Evolutionary conservation across 176 grass and related monocot genomes (phyloP).

Genomic region (Aegilops longissima): DNA sequence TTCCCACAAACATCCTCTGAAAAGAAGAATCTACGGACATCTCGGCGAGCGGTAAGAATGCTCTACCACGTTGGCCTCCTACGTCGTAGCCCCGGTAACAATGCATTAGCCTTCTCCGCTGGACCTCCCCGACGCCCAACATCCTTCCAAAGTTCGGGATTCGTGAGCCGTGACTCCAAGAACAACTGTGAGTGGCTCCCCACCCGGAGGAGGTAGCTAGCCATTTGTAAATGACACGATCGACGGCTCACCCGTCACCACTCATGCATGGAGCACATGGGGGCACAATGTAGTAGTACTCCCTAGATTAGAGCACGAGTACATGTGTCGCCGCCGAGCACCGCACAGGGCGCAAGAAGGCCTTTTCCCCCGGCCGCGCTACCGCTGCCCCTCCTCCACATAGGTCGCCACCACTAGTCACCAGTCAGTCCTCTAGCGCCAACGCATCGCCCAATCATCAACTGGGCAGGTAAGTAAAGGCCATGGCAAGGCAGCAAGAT

Average conservation of each 20-base stretch:
- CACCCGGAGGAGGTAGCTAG: background rate
- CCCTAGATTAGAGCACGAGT: background rate
- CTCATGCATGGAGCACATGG: background rate
- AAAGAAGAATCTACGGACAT: background rate
- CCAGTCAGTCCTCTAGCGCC: background rate
- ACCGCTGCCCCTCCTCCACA: background rate
- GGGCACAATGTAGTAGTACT: background rate
- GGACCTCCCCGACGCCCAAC: background rate
- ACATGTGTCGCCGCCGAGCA: background rate
- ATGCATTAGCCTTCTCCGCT: too few relatives aligned
- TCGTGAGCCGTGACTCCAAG: background rate
- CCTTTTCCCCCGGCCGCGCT: conserved; percentile 45
- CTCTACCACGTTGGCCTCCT: too few relatives aligned
- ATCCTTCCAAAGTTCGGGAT: background rate
- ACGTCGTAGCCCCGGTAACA: background rate
- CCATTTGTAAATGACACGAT: background rate
- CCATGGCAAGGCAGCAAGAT: background rate
- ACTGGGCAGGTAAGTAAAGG: conserved; percentile 9
- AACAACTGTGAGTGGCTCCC: background rate
- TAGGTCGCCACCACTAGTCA: conserved; percentile 30
- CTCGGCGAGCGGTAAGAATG: too few relatives aligned
- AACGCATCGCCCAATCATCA: conserved; percentile 15
- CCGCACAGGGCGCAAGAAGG: conserved; percentile 22
- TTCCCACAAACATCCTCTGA: background rate
- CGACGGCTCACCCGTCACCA: background rate